Percentiles rank a stretch among this genome's conserved stretches.
These are phyloP conservation scores for Barnettozyma salicaria DNA, from an alignment of 805 yeast species.

Conservation along the genomic window DNA sequence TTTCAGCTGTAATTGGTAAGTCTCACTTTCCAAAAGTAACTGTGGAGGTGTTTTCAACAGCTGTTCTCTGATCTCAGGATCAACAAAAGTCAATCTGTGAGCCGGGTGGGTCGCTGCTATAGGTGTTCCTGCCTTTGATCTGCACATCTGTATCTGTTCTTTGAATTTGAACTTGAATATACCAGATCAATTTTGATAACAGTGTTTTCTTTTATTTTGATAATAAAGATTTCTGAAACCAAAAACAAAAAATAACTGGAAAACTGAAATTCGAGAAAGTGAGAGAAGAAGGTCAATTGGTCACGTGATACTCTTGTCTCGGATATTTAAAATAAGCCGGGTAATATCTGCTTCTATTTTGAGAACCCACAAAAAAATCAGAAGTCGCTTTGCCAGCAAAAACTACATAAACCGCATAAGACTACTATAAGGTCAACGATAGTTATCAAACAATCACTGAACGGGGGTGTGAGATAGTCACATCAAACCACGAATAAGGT, in stretches of 20 bases:
- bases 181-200: too few species aligned
- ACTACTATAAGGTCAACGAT: too few species aligned
- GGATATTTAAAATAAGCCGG: too few species aligned
- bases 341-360: not conserved
- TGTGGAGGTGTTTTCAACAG: slow-evolving; percentile 35
- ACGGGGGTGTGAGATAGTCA: too few species aligned
- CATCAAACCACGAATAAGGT: too few species aligned
- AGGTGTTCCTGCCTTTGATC: slow-evolving; percentile 21
- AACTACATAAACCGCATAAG: too few species aligned
- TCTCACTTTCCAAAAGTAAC: slow-evolving; percentile 34
- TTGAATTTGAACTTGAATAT: not conserved
- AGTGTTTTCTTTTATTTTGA: too few species aligned
- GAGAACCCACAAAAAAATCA: slow-evolving; percentile 3
- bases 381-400: not conserved
- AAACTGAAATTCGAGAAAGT: not conserved
- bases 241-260: not conserved
- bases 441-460: too few species aligned
- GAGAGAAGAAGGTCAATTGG: too few species aligned
- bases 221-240: too few species aligned
- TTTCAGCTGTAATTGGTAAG: slow-evolving; percentile 26
- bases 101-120: slow-evolving; percentile 26
- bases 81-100: slow-evolving; percentile 17
- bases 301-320: too few species aligned
- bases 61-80: slow-evolving; percentile 32
- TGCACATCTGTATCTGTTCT: slow-evolving; percentile 14